These are phyloP conservation scores for Tulasnella sp. DNA, from an alignment of 768 basidiomycete species.

Conservation along the genomic window DNA sequence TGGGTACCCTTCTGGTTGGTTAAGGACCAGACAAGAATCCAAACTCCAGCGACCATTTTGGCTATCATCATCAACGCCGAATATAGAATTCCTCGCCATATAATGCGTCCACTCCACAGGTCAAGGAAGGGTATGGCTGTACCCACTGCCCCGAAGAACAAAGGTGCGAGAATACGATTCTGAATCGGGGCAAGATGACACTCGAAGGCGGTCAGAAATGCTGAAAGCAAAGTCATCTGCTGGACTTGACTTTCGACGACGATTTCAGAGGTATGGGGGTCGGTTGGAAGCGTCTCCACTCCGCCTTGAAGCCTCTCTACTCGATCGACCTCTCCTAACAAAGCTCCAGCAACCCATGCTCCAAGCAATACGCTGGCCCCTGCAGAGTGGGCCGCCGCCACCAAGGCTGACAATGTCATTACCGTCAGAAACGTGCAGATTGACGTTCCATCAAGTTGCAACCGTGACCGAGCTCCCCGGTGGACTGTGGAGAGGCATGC, in stretches of 20 bases:
- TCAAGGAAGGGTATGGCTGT: conserved; percentile 46
- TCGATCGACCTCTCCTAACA: conserved; percentile 34
- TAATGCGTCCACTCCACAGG: conserved; percentile 29
- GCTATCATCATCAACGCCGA: conserved; percentile 49
- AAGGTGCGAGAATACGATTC: conserved; percentile 43
- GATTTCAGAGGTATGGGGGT: not conserved
- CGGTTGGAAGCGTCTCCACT: not conserved
- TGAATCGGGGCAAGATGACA: conserved; percentile 35
- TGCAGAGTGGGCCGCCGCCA: conserved; percentile 44
- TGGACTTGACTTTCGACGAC: conserved; percentile 25
- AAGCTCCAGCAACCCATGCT: conserved; percentile 51
- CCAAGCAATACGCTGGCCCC: conserved; percentile 57
- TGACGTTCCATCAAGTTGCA: not conserved
- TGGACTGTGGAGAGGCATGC: not conserved
- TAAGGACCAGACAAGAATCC: conserved; percentile 29
- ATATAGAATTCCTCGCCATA: conserved; percentile 54
- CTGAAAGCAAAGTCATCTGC: not conserved
- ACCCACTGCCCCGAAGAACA: conserved; percentile 63
- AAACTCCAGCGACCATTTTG: conserved; percentile 45
- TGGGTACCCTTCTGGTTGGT: not conserved
- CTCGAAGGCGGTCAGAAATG: conserved; percentile 32
- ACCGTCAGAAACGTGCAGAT: conserved; percentile 21
- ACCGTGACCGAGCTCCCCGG: not conserved
- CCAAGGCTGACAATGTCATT: conserved; percentile 37
- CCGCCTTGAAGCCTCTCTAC: not conserved